A percentile compares a stretch with the other conserved stretches of the same genome.
These are phyloP conservation scores for Aureobasidium sp. DNA, from an alignment of 2,329 filamentous ascomycete species.

Conservation along the genomic window DNA sequence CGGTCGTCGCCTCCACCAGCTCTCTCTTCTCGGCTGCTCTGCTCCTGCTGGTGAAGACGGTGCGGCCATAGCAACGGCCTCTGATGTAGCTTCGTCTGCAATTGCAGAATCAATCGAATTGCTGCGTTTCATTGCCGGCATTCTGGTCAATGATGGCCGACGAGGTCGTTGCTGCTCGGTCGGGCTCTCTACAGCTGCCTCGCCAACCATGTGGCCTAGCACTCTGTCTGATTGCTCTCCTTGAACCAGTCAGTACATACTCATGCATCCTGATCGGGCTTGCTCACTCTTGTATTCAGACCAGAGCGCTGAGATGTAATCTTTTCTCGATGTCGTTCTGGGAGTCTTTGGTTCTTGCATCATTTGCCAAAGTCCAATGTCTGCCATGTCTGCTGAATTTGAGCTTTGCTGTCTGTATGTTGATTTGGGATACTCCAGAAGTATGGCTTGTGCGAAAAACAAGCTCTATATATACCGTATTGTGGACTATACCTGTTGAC, in stretches of 20 bases:
- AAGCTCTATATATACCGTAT: background rate
- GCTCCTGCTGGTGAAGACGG: background rate
- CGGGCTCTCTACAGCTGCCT: background rate
- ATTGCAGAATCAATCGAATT: background rate
- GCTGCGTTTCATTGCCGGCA: background rate
- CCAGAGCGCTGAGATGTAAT: background rate
- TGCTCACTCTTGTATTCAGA: background rate
- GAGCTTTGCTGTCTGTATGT: background rate
- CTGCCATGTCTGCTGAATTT: background rate
- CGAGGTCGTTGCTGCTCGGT: background rate
- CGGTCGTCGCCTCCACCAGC: slow-evolving; percentile 1
- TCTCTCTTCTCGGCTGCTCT: background rate
- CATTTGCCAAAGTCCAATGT: slow-evolving; percentile 1
- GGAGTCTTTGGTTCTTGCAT: background rate
- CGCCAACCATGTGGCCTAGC: background rate
- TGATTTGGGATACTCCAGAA: background rate
- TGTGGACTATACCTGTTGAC: background rate
- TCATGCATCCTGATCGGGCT: background rate
- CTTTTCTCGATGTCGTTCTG: background rate
- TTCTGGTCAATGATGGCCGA: background rate
- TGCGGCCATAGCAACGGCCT: background rate
- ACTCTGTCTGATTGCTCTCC: background rate
- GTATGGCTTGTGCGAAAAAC: background rate
- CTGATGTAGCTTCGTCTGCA: background rate
- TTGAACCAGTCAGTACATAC: background rate